phyloP scores from a whole-genome alignment of 2,329 filamentous ascomycete species.

The Chrysoporthe cubensis region DNA sequence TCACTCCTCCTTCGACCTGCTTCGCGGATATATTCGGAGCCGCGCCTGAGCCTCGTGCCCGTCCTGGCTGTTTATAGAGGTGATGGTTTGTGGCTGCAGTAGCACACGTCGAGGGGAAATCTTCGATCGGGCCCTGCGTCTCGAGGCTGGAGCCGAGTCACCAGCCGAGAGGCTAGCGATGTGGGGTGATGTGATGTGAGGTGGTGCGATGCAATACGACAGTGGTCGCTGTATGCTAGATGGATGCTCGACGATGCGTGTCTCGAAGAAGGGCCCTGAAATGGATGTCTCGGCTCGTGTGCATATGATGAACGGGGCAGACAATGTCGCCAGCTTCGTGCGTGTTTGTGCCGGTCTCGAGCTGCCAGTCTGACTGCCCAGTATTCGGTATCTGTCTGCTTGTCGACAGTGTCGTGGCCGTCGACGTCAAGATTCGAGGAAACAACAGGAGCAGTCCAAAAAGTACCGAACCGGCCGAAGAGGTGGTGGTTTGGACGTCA shows the following conservation, averaged over 20 bases:
- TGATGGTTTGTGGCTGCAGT: slow-evolving; percentile 17
- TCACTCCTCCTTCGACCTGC: slow-evolving; percentile 12
- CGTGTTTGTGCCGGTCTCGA: background rate
- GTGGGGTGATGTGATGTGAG: background rate
- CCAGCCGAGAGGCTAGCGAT: background rate
- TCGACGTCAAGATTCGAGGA: background rate
- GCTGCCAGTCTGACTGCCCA: background rate
- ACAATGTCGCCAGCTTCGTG: background rate
- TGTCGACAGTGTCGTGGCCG: background rate
- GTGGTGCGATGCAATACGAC: background rate
- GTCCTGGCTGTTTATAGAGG: slow-evolving; percentile 7
- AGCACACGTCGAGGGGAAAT: slow-evolving; percentile 13
- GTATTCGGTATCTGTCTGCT: background rate
- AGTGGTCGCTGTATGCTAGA: background rate
- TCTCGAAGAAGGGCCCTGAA: background rate
- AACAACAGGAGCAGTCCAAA: background rate
- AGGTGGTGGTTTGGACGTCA: background rate
- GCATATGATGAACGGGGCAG: background rate
- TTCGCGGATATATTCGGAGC: slow-evolving; percentile 6
- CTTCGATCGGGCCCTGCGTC: slow-evolving; percentile 8
- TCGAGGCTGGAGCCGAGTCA: background rate
- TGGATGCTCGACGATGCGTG: background rate
- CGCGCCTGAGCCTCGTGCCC: slow-evolving; percentile 11
- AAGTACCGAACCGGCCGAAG: background rate
- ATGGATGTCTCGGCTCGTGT: background rate